Evolutionary conservation across 306 rosid species (phyloP), one percentile per base, ranked within the genome.

Genomic region (Quillaja saponaria): DNA sequence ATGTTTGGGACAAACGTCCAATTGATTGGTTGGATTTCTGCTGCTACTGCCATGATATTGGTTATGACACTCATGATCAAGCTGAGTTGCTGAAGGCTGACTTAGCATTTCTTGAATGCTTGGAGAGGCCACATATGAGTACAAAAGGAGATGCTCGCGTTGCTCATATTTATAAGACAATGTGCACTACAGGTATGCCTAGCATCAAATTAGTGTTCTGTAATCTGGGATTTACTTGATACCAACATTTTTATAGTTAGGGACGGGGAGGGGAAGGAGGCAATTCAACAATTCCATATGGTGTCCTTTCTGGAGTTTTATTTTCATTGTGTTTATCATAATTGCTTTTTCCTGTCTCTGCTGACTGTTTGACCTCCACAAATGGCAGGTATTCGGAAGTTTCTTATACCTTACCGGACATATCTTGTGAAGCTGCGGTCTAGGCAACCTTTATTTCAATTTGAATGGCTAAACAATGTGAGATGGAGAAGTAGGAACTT

Each of bases 21-120:
- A 91, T 88, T 35, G 98, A 91, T 82, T 91, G 98, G 96, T 69
- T 91, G 84, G 98, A 91, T 62, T 88, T 80, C 73, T 91, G 98
- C 58, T 91, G 98, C 80, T 91, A 91, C 73, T 91, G 98, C 74
- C 98, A 91, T 68, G 98, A 91, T 72, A 86, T 91, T 50, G 98
- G 98, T 38, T 91, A 91, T 53, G 98, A 91, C 78, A 75, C 82
- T 75, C 98, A 88, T 65, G 86, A 81, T 76, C 96, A 91, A 72
- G 81, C 87, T 8, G 69, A 77, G 78, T 72, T 88, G 25, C 74
- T 91, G 47, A 74, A 82, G 84, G 96, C 95, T 49, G 98, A 91
- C 77, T 74, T 91, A 60, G 88, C 85, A 25, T 91, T 91, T 85
- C 90, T 91, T 0, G 95, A 91, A 58, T 91, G 98, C 80, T 72